Evolutionary conservation across 1,284 basidiomycete species (phyloP), one percentile per base, ranked within the genome.

Genomic region (Cerrena zonata): DNA sequence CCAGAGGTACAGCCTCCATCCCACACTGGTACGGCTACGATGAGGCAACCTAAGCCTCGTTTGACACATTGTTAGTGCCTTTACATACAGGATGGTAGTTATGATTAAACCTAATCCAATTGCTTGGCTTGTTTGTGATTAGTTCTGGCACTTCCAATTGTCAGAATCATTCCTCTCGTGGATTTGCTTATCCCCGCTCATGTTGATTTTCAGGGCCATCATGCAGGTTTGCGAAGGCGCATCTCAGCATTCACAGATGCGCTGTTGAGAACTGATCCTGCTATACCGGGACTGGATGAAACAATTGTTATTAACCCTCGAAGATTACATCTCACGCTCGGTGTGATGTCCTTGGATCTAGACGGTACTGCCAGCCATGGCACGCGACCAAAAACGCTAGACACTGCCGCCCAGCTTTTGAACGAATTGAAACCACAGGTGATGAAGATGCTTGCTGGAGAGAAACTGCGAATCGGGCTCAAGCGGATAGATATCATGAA

Each of bases 291-390:
- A 0, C 66, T 88, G 4, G 80, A 88, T 62, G 59, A 58, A 13
- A 72, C 74, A 2, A 78, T 88, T 58, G 62, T 84, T 45, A 72
- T 87, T 48, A 70, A 80, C 23, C 77, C 85, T 0, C 73, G 81
- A 10, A 65, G 86, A 13, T 65, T 87, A 40, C 86, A 88, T 60
- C 65, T 88, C 50, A 88, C 85, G 0, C 67, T 89, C 2, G 86
- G 84, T 2, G 83, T 86, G 1, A 84, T 89, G 82, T 66, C 75
- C 0, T 76, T 88, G 41, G 56, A 57, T 48, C 11, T 45, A 2
- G 47, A 48, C 5, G 36, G 52, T 0, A 54, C 41, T 36, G 50
- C 25, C 19, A 34, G 40, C 21, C 37, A 5, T 22, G 25, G 2
- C 2, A 50, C 24, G 34, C 45, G n/a, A 5, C 44, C 27, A 13